Evolutionary conservation across 192 early-diverging fungal species (phyloP), one percentile per base, ranked within the genome.

Genomic region (Backusella psychrophila): DNA sequence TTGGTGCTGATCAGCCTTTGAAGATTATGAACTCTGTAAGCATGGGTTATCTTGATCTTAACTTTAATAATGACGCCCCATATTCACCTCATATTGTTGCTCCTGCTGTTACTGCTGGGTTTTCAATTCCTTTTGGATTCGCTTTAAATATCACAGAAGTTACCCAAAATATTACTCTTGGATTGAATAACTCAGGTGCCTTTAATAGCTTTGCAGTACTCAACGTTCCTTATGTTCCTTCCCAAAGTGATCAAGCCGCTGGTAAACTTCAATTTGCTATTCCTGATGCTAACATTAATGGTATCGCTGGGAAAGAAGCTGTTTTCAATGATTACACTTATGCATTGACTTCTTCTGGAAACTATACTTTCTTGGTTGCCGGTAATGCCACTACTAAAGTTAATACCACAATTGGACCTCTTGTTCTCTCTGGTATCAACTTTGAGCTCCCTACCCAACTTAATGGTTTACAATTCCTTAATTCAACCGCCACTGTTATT

Each of bases 41-140:
- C 59, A 77, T 90, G 35, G 88, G 86, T 49, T 75, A 83, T 59
- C 80, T 91, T 75, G 86, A 86, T 73, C 80, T 91, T 77, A 85
- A 71, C 42, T 91, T 89, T 75, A 83, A 66, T 39, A 66, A 73
- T 5, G 38, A 82, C 4, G 75, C 79, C 69, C 77, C 85, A 21
- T 91, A 91, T 65, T 71, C 81, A 42, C 90, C 90, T 59, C 7
- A 80, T 49, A 80, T 85, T 39, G 75, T 79, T 59, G 83, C 87
- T 52, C 75, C 83, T 11, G 66, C 67, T 12, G 83, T 91, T 14
- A 73, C 77, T 33, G 89, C 87, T 46, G 80, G 75, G 2, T 87
- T 87, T 67, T 49, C 78, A 34, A 85, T 91, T 73, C 90, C 90
- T 53, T 91, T 91, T 75, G 87, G 87, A 49, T 91, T 91, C 76